phyloP scores from a whole-genome alignment of 495 filamentous ascomycete species.

The Daldinia caldariorum region DNA sequence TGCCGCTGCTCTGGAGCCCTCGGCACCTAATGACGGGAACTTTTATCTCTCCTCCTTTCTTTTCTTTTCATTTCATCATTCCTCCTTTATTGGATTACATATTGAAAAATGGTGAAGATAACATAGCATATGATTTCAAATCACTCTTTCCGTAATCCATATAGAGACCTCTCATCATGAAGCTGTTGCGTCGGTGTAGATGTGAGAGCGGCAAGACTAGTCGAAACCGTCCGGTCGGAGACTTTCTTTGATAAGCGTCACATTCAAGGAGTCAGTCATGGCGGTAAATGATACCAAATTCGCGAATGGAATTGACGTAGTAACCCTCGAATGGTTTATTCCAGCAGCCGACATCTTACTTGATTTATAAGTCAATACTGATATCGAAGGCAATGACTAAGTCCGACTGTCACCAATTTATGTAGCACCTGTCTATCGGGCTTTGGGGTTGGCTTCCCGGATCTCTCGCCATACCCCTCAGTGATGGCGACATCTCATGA shows the following conservation, averaged over 20 bases:
- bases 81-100: background rate
- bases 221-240: background rate
- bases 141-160: background rate
- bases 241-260: constrained; percentile 3
- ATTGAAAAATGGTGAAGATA: constrained; percentile 2
- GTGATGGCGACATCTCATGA: constrained; percentile 38
- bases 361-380: constrained; percentile 42
- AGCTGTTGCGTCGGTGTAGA: background rate
- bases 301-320: constrained; percentile 1
- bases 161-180: background rate
- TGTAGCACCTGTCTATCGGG: constrained; percentile 5
- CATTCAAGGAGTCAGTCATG: background rate
- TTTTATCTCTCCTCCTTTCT: background rate
- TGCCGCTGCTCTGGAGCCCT: background rate
- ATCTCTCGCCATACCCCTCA: constrained; percentile 41
- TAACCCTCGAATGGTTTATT: background rate
- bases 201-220: background rate
- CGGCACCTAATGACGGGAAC: background rate
- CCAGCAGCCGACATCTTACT: background rate
- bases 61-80: background rate
- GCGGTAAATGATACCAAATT: background rate
- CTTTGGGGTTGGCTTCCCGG: constrained; percentile 31
- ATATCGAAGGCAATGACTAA: constrained; percentile 2
- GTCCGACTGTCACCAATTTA: constrained; percentile 10
- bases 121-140: constrained; percentile 7